Conservation (phyloP, 2,329 filamentous ascomycete genomes). For the Grosmannia huntii region DNA sequence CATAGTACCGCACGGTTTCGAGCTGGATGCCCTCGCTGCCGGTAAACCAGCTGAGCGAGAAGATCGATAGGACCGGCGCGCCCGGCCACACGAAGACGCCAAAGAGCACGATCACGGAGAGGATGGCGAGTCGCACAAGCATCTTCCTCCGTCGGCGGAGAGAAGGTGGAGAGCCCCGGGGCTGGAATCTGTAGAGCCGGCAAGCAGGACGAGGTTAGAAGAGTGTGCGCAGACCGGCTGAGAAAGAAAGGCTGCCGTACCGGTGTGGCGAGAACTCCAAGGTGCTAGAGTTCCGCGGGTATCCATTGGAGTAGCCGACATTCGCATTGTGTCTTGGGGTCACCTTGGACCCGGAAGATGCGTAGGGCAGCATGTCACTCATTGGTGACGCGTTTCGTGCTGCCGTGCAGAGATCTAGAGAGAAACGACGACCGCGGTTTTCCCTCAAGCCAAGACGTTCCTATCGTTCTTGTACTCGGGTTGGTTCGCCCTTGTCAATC, state of each 20-base stretch:
- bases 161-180: slow-evolving; percentile 60
- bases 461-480: not conserved
- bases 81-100: slow-evolving; percentile 64
- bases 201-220: not conserved
- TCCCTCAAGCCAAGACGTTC: not conserved
- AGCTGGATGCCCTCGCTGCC: slow-evolving; percentile 61
- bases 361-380: slow-evolving; percentile 44
- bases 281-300: slow-evolving; percentile 55
- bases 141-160: slow-evolving; percentile 62
- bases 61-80: slow-evolving; percentile 46
- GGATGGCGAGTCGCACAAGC: slow-evolving; percentile 52
- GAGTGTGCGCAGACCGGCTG: not conserved
- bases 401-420: not conserved
- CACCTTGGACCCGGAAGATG: slow-evolving; percentile 47
- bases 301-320: slow-evolving; percentile 70
- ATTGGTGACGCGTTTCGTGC: not conserved
- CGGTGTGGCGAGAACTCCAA: slow-evolving; percentile 85
- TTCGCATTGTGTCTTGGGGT: slow-evolving; percentile 68
- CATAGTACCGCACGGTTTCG: slow-evolving; percentile 94
- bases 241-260: slow-evolving; percentile 36
- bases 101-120: slow-evolving; percentile 48
- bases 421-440: not conserved
- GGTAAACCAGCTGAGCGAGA: slow-evolving; percentile 59
- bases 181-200: slow-evolving; percentile 57
- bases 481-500: not conserved